phyloP scores from a whole-genome alignment of 31 red algal species.

The Porphyra umbilicalis region DNA sequence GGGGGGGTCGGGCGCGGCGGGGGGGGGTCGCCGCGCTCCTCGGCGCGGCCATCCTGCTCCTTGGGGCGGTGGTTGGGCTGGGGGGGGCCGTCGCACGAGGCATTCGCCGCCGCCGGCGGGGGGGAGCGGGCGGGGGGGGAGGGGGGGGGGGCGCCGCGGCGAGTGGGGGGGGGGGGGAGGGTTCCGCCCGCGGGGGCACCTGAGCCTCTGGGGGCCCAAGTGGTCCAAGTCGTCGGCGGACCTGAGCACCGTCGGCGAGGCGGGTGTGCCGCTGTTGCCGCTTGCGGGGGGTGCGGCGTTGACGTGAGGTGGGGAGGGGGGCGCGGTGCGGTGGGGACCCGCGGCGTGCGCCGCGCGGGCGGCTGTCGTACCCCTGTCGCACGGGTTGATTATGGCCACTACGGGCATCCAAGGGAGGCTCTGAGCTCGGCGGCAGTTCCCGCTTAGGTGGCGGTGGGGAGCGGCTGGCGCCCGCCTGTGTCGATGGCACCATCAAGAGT shows the following conservation, averaged over 20 bases:
- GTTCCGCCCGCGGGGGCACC: not conserved
- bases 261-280: not conserved
- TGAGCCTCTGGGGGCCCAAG: not conserved
- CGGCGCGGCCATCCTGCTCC: not conserved
- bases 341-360: no score
- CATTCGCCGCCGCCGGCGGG: not conserved
- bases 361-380: no score
- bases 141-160: not conserved
- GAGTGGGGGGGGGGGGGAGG: not conserved
- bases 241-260: not conserved
- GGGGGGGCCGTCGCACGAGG: not conserved
- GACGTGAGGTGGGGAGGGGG: no score
- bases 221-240: not conserved
- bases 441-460: no score
- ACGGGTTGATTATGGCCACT: no score
- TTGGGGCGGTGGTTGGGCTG: not conserved
- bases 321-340: no score
- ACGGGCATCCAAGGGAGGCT: no score
- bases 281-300: not conserved
- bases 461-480: no score
- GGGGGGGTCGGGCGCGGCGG: not conserved
- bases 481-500: no score
- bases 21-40: not conserved
- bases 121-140: not conserved
- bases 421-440: no score